Conservation (phyloP, 139 green algal species). For the Edaphochlamys debaryana region DNA sequence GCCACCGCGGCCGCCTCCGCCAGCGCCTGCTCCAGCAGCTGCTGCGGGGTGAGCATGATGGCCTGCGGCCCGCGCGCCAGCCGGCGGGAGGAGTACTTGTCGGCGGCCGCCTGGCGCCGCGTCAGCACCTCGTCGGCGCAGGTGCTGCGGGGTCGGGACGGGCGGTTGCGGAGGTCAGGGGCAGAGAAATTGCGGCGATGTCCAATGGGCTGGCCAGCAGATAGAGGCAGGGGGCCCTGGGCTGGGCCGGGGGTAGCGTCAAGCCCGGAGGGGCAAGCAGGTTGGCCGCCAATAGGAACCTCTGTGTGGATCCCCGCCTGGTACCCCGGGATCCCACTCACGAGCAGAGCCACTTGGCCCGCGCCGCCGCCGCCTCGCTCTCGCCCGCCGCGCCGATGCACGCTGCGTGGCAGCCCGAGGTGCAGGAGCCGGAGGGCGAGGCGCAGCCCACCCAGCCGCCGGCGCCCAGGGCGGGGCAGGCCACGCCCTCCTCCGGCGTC, state of each 20-base stretch:
- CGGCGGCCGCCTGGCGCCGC: conserved; percentile 15
- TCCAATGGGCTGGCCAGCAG: too few species aligned
- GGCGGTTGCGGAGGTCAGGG: too few species aligned
- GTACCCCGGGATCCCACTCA: background rate
- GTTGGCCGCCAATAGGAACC: too few species aligned
- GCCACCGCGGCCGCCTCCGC: conserved; percentile 18
- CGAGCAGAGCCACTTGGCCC: conserved; percentile 19
- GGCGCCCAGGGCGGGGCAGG: background rate
- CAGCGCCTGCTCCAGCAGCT: conserved; percentile 35
- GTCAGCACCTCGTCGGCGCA: background rate
- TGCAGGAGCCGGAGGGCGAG: conserved; percentile 6
- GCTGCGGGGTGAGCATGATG: background rate
- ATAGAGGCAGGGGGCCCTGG: too few species aligned
- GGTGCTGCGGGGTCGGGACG: background rate
- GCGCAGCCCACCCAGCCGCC: conserved; percentile 22
- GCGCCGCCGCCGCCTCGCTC: background rate
- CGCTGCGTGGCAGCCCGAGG: conserved; percentile 13
- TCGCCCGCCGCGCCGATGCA: conserved; percentile 1
- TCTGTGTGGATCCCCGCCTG: too few species aligned
- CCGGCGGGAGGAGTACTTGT: conserved; percentile 21
- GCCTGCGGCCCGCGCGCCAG: background rate
- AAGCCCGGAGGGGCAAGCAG: too few species aligned
- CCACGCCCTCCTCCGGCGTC: background rate
- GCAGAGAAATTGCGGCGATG: too few species aligned
- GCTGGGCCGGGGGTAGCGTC: too few species aligned